phyloP scores from a whole-genome alignment of 805 yeast species.

The Lipomyces sp. region DNA sequence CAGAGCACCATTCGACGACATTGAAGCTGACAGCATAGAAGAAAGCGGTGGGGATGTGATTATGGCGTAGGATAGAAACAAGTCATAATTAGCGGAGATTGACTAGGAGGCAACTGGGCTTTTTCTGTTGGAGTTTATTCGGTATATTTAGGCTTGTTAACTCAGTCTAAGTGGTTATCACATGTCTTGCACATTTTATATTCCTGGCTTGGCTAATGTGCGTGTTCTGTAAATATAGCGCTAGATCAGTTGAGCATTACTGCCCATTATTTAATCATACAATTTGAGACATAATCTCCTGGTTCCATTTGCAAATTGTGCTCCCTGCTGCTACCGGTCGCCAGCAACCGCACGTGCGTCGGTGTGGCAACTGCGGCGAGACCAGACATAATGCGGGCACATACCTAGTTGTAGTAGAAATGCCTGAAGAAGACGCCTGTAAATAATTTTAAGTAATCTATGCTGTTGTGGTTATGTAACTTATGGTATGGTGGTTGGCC shows the following conservation, averaged over 20 bases:
- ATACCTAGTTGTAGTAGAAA: too few species aligned
- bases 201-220: neutral
- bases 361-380: too few species aligned
- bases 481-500: too few species aligned
- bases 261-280: too few species aligned
- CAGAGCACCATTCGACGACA: conserved; percentile 22
- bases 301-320: neutral
- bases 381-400: too few species aligned
- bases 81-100: neutral
- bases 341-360: too few species aligned
- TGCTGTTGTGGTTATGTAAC: too few species aligned
- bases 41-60: neutral
- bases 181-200: neutral
- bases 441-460: too few species aligned
- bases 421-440: too few species aligned
- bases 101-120: neutral
- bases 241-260: too few species aligned
- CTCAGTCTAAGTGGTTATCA: neutral
- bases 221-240: neutral
- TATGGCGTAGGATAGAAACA: neutral
- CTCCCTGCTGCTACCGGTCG: too few species aligned
- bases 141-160: neutral
- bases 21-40: neutral
- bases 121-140: neutral
- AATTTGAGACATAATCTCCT: neutral